Base-by-base conservation (phyloP, 2,329 filamentous ascomycete species). In the Diaporthe eres region DNA sequence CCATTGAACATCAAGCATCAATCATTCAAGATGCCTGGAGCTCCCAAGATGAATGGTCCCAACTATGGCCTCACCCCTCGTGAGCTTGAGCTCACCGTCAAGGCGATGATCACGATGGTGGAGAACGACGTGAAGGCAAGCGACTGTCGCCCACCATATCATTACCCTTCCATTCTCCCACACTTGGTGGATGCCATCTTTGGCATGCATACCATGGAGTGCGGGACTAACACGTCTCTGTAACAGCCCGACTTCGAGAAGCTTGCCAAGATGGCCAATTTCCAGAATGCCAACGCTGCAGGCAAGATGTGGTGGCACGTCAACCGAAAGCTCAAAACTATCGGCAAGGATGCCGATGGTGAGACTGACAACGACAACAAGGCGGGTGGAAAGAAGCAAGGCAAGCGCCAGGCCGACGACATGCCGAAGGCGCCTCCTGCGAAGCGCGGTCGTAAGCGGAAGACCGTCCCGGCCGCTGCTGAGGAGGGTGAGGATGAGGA, bases 1-100 rank as follows among this genome's bases (percentile, higher is more conserved):
- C 10, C 47, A 39, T 28, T 44, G 2, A 4, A 49, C 22, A 17
- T 39, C 65, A 68, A 25, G 7, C 25, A 47, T 10, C 15, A 22
- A 63, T 25, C 58, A 7, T 3, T 51, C 34, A 73, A 34, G 2
- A 73, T 73, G 71, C 8, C 71, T 73, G 25, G n/a, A 55, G 7
- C 57, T 42, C 5, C 71, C n/a, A 28, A 22, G 22, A 72, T 63
- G 42, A 22, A n/a, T n/a, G 7, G 4, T 15, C 5, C 47, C 10
- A 3, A n/a, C 37, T 55, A n/a, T 13, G 47, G 47, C 5, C 71
- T 73, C 47, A 73, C 71, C 7, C 37, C 47, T 15, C 58, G 71
- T n/a, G 71, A 73, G 42, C 10, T 65, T 13, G 71, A 73, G 2
- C 12, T 73, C n/a, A 44, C 13, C n/a, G 22, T 73, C 47, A 65